These are phyloP conservation scores for Wickerhamomyces sp. DNA, from an alignment of 1,139 yeast genomes.

Conservation along the genomic window DNA sequence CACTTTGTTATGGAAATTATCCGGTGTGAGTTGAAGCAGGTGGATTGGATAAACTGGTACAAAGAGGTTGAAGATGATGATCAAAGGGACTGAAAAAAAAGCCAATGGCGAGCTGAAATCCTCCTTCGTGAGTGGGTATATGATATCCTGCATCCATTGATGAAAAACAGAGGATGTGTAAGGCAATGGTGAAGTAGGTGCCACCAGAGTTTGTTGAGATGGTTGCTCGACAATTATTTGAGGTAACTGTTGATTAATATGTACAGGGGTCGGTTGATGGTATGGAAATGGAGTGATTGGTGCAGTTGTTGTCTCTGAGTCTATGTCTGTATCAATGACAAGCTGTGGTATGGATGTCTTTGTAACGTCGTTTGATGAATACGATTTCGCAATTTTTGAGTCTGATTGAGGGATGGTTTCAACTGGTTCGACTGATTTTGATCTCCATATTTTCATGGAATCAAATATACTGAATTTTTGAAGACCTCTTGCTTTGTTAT, in stretches of 20 bases:
- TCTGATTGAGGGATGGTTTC: not conserved
- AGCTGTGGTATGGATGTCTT: not conserved
- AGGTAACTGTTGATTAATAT: not conserved
- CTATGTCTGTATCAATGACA: not conserved
- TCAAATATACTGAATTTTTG: conserved; percentile 15
- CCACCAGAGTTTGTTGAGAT: not conserved
- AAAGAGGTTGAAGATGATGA: conserved; percentile 11
- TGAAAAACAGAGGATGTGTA: not conserved
- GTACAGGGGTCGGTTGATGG: not conserved
- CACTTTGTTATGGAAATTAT: conserved; percentile 3
- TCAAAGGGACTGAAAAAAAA: conserved; percentile 5
- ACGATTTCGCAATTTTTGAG: not conserved
- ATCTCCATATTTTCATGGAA: conserved; percentile 12
- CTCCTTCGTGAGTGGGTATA: conserved; percentile 10
- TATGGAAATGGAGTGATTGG: not conserved
- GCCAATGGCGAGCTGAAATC: conserved; percentile 6
- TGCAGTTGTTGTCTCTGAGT: too few relatives aligned
- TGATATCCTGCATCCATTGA: conserved; percentile 3
- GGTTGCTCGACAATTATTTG: not conserved
- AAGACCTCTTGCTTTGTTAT: conserved; percentile 11
- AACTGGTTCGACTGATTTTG: not conserved
- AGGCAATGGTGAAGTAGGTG: not conserved
- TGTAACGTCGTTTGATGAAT: not conserved
- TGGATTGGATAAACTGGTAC: conserved; percentile 13
- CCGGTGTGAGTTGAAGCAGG: not conserved